Evolutionary conservation across 1,139 yeast genomes (phyloP), one percentile per base, ranked within the genome.

Genomic region (Tardiomyces blankii): DNA sequence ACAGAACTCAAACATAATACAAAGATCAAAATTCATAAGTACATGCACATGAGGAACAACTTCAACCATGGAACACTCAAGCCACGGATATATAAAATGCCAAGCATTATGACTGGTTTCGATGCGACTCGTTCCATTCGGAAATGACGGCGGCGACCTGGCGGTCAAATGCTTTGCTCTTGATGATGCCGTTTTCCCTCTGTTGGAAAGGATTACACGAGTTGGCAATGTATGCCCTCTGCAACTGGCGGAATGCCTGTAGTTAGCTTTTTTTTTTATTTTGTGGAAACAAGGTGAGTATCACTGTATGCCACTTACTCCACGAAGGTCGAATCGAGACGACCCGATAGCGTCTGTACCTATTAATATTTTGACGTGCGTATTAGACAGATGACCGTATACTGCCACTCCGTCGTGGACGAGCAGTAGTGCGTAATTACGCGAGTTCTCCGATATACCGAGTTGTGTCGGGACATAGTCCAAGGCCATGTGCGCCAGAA

Each of bases 331-430:
- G 21, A 51, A 50, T 25, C 58, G 49, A 19, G 52, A 52, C 23
- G 57, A 62, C 13, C 54, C 60, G 38, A 55, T 59, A 13, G 68
- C 63, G 41, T 61, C 61, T 4, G 59, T 50, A 11, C 72, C 72
- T n/a, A 68, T 53, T 2, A 68, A 53, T 14, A 66, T 54, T 49
- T 66, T 68, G 32, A 65, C 61, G 23, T 61, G 61, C 11, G 73
- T 69, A 48, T 68, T 69, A 3, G 69, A 56, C 40, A 67, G 54
- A 45, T 61, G 51, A 2, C 72, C 72, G 46, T 68, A 68, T 2
- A 68, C 68, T 0, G 71, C 70, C 9, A 67, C 57, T 7, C 69
- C 70, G 38, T 68, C 69, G 45, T 68, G 72, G 1, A 67, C 69
- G 23, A 67, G 52, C 39, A 68, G 54, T 39, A 68, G 51, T 0